These are phyloP conservation scores for Vigna reflexopilosa DNA, from an alignment of 306 rosid species.

Conservation along the genomic window DNA sequence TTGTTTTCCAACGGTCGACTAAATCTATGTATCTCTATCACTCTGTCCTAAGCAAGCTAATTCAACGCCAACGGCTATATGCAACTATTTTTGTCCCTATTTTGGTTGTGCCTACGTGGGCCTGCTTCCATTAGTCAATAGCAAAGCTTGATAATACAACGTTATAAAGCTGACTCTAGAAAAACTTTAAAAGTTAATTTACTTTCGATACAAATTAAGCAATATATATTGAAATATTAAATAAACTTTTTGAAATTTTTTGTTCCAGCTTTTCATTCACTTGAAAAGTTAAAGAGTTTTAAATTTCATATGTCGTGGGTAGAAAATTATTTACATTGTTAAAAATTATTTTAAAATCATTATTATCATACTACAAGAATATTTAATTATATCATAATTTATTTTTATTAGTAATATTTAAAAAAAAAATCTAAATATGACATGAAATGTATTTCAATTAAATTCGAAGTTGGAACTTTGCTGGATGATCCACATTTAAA, in stretches of 20 bases:
- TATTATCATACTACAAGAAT: neutral
- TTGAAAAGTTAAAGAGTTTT: neutral
- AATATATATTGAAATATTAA: neutral
- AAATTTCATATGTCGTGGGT: neutral
- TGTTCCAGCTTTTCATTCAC: neutral
- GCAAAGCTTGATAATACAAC: neutral
- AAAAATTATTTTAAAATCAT: neutral
- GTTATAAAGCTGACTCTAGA: neutral
- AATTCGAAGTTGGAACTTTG: neutral
- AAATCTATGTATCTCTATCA: conserved; percentile 37
- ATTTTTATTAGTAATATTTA: neutral
- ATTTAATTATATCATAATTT: neutral
- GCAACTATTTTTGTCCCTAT: neutral
- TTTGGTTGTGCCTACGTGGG: conserved; percentile 20
- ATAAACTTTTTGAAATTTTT: neutral
- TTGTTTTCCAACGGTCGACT: conserved; percentile 85
- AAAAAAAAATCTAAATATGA: too few relatives aligned
- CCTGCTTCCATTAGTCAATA: neutral
- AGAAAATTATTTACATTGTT: neutral
- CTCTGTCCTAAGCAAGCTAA: conserved; percentile 35
- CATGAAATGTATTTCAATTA: neutral
- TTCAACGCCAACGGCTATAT: conserved; percentile 72
- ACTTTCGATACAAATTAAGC: neutral
- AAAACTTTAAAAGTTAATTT: conserved; percentile 8
- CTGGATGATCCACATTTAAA: too few relatives aligned